A percentile compares a stretch with the other conserved stretches of the same genome.
phyloP scores from a whole-genome alignment of 2,329 filamentous ascomycete genomes.

The Cylindrodendrum hubeiense region DNA sequence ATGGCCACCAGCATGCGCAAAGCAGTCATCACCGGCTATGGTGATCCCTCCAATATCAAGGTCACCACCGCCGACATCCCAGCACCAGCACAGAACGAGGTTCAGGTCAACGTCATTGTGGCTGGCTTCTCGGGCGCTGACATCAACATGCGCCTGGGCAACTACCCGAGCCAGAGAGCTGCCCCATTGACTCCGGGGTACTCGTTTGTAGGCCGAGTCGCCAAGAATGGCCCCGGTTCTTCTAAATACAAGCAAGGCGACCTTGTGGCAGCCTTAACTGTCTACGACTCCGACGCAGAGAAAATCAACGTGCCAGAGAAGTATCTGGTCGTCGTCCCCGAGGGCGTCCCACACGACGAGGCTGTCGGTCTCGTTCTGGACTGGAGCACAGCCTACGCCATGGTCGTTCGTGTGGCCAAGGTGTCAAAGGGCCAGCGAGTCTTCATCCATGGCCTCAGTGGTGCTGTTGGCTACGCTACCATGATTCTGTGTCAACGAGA shows the following conservation, averaged over 20 bases:
- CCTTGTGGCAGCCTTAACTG: constrained; percentile 51
- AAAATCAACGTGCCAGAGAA: constrained; percentile 61
- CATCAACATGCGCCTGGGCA: constrained; percentile 61
- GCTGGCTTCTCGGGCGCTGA: constrained; percentile 61
- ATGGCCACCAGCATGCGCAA: constrained; percentile 53
- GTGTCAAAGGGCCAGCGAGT: constrained; percentile 58
- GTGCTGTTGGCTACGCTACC: constrained; percentile 60
- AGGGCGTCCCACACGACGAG: constrained; percentile 53
- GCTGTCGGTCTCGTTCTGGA: constrained; percentile 57
- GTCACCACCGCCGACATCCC: constrained; percentile 50
- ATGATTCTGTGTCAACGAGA: constrained; percentile 55
- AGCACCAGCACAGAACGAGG: constrained; percentile 56
- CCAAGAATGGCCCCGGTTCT: constrained; percentile 49
- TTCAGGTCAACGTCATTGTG: constrained; percentile 61
- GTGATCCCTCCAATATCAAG: constrained; percentile 53
- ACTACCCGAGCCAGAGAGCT: constrained; percentile 58
- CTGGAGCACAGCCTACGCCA: constrained; percentile 57
- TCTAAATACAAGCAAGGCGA: constrained; percentile 47
- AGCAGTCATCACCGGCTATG: constrained; percentile 57
- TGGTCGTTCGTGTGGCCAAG: constrained; percentile 53
- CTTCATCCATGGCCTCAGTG: constrained; percentile 64
- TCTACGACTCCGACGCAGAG: constrained; percentile 58
- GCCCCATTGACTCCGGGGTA: constrained; percentile 63
- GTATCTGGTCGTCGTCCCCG: constrained; percentile 57
- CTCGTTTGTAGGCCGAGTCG: constrained; percentile 59